phyloP scores from a whole-genome alignment of 73 alveolate species.

The Diophrys sp. region DNA sequence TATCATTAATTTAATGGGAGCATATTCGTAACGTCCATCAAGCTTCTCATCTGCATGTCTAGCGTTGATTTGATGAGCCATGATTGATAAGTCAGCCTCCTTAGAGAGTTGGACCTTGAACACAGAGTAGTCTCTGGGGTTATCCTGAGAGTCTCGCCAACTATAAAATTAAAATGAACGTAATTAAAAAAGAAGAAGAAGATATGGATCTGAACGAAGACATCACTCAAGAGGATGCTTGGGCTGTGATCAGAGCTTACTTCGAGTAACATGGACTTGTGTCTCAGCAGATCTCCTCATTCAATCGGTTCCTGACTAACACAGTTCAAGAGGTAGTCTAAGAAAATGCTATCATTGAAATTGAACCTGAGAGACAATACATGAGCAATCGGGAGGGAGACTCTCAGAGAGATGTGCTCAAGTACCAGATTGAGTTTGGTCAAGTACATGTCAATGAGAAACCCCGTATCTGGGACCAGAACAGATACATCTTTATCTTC shows the following conservation, averaged over 20 bases:
- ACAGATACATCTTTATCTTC: conserved; percentile 52
- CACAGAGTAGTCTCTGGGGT: conserved; percentile 8
- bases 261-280: conserved; percentile 89
- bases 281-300: conserved; percentile 88
- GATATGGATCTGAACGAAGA: conserved; percentile 63
- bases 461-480: conserved; percentile 73
- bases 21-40: conserved; percentile 8
- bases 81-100: conserved; percentile 1
- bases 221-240: conserved; percentile 86
- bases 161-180: no score
- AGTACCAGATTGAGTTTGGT: conserved; percentile 72
- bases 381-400: conserved; percentile 8
- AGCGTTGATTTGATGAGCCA: conserved; percentile 16
- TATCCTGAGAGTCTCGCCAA: conserved; percentile 5
- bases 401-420: conserved; percentile 26
- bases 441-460: conserved; percentile 70
- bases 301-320: conserved; percentile 77
- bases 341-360: conserved; percentile 69
- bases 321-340: conserved; percentile 81
- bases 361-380: conserved; percentile 77
- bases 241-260: conserved; percentile 86
- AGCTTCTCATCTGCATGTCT: conserved; percentile 4
- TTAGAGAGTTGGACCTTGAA: background rate
- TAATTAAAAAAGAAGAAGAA: background rate
- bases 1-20: conserved; percentile 31